Base-by-base conservation (phyloP, 768 basidiomycete species). In the Fomitopsis serialis region DNA sequence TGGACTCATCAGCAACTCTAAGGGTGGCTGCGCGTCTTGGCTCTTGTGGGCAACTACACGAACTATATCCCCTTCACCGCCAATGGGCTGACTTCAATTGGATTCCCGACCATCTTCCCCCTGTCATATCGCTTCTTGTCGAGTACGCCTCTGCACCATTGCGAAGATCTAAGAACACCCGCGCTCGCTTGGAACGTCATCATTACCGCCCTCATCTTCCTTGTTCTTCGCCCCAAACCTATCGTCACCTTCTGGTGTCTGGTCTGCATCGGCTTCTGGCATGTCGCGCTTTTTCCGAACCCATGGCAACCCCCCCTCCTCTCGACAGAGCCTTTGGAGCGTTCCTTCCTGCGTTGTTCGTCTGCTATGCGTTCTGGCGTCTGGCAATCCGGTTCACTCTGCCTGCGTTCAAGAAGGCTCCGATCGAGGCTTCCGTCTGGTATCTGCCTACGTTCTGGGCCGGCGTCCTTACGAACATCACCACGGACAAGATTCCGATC, bases 241-340 rank as follows among this genome's bases (percentile, higher is more conserved):
- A 76, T 89, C 56, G 70, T 89, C 29, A 67, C 82, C 2, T 90
- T 77, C 67, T 89, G 87, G 86, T 84, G 77, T 61, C 72, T 90
- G n/a, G 81, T 89, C 6, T 89, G 82, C 70, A 87, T 89, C 43
- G 87, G 90, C 1, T 93, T 81, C 65, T 94, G 92, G 91, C 90
- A 94, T 59, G 74, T 91, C 50, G 73, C 80, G 0, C 77, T 94
- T 92, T 91, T 61, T 87, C 87, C 9, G 85, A 92, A 61, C 86
- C 87, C 6, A 78, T 71, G 44, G 75, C 73, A 1, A 75, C 74
- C 6, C 86, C 88, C 34, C 90, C 92, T 5, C 76, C 78, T 24
- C 68, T 93, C 52, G 81, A 86, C 52, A 71, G 74, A n/a, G 88
- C 81, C 6, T 92, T 94, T 58, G 79, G 78, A 27, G 78, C 80